Conservation (phyloP, 257 asterid genomes). For the Orobanche coerulescens region DNA sequence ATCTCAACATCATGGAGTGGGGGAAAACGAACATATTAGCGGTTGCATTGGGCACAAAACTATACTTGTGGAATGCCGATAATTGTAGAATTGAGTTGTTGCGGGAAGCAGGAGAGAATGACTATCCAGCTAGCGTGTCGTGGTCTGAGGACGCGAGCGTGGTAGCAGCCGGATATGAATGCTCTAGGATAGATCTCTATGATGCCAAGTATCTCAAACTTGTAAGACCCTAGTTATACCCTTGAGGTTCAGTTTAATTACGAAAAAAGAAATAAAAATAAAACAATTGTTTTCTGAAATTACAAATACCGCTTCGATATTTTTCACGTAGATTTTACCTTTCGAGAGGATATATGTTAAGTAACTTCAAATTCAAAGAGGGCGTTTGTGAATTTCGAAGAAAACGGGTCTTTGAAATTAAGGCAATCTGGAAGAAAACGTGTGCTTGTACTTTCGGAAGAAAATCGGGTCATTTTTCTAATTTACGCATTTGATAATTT, state of each 20-base stretch:
- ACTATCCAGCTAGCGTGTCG: conserved; percentile 52
- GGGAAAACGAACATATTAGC: conserved; percentile 57
- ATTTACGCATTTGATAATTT: background rate
- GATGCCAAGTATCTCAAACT: conserved; percentile 55
- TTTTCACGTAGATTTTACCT: too few relatives aligned
- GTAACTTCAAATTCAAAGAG: background rate
- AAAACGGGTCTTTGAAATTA: background rate
- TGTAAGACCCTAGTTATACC: conserved; percentile 36
- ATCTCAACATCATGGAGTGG: conserved; percentile 66
- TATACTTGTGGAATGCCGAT: conserved; percentile 45
- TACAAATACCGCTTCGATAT: too few relatives aligned
- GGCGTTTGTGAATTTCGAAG: background rate
- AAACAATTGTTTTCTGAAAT: too few relatives aligned
- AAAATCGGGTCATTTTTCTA: background rate
- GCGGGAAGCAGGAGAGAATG: conserved; percentile 22
- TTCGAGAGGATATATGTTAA: too few relatives aligned
- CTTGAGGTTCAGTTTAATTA: too few relatives aligned
- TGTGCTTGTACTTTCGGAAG: background rate
- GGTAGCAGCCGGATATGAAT: conserved; percentile 44
- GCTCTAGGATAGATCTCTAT: conserved; percentile 41
- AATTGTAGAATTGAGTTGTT: conserved; percentile 23
- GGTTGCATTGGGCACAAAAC: conserved; percentile 41
- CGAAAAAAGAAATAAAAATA: too few relatives aligned
- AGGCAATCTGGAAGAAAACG: background rate
- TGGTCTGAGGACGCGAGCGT: conserved; percentile 58